Percentiles rank a stretch among this genome's conserved stretches.
Conservation (phyloP, 805 yeast genomes). For the Kodamaea nitidulidarum region DNA sequence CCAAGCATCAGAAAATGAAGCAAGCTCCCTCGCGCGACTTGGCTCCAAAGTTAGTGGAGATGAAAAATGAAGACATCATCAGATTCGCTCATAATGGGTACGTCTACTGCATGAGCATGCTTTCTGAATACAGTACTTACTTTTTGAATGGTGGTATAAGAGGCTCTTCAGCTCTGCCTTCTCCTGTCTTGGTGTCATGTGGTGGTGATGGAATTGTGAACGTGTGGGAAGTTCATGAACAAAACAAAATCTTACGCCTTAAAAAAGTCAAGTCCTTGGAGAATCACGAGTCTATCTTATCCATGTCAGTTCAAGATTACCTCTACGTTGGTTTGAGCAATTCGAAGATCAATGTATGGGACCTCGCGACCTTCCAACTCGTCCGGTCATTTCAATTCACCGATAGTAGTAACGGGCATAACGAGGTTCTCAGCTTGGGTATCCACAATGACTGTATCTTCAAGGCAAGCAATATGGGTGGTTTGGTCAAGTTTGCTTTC, state of each 20-base stretch:
- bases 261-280: slow-evolving; percentile 40
- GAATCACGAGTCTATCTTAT: slow-evolving; percentile 67
- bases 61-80: slow-evolving; percentile 61
- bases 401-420: slow-evolving; percentile 18
- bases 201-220: slow-evolving; percentile 92
- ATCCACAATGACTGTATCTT: slow-evolving; percentile 55
- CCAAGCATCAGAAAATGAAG: slow-evolving; percentile 21
- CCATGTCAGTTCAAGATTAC: slow-evolving; percentile 61
- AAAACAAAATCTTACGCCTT: slow-evolving; percentile 8
- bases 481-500: slow-evolving; percentile 27
- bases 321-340: slow-evolving; percentile 78
- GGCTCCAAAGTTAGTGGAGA: slow-evolving; percentile 48
- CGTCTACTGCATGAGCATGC: slow-evolving; percentile 62
- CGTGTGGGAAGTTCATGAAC: slow-evolving; percentile 55
- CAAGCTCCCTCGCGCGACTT: slow-evolving; percentile 11
- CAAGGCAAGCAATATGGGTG: slow-evolving; percentile 53
- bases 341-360: slow-evolving; percentile 82
- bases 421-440: slow-evolving; percentile 54
- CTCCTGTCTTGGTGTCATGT: slow-evolving; percentile 39
- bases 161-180: not conserved
- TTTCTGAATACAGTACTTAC: slow-evolving; percentile 12
- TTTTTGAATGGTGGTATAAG: not conserved
- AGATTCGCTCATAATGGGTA: slow-evolving; percentile 91
- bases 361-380: slow-evolving; percentile 74
- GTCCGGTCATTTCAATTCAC: slow-evolving; percentile 40